phyloP scores from a whole-genome alignment of 2,329 filamentous ascomycete genomes.

The Colletotrichum eleusines region DNA sequence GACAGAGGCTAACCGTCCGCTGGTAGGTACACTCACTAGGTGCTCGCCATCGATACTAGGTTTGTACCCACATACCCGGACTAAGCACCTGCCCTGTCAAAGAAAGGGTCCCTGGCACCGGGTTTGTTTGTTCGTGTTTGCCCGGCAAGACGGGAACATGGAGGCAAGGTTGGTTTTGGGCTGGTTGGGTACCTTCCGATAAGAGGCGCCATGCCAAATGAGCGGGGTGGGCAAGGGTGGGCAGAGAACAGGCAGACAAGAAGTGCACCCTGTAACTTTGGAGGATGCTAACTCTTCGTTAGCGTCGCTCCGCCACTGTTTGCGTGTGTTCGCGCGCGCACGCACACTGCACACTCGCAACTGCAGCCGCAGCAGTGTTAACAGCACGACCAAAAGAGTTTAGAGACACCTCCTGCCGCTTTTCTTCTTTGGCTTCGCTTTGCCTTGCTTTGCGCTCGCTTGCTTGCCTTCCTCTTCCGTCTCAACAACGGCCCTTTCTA shows the following conservation, averaged over 20 bases:
- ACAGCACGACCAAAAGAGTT: not conserved
- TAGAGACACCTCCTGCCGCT: slow-evolving; percentile 1
- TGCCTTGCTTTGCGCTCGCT: not conserved
- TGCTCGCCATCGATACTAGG: slow-evolving; percentile 16
- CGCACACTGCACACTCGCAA: slow-evolving; percentile 13
- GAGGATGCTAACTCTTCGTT: slow-evolving; percentile 25
- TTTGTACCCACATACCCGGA: not conserved
- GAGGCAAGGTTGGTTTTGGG: slow-evolving; percentile 21
- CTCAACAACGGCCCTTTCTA: slow-evolving; percentile 33
- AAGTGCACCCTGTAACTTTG: slow-evolving; percentile 12
- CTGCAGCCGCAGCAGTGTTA: slow-evolving; percentile 1
- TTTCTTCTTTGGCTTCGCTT: not conserved
- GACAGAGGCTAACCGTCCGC: not conserved
- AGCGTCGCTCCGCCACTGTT: slow-evolving; percentile 35
- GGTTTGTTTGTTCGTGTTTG: slow-evolving; percentile 10
- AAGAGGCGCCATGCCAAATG: slow-evolving; percentile 27
- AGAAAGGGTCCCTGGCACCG: slow-evolving; percentile 32
- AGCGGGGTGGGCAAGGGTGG: slow-evolving; percentile 21
- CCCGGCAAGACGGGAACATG: slow-evolving; percentile 25
- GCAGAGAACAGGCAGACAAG: slow-evolving; percentile 33
- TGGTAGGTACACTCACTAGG: no score
- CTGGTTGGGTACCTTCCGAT: slow-evolving; percentile 24
- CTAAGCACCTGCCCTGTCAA: slow-evolving; percentile 3
- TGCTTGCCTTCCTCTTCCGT: slow-evolving; percentile 27
- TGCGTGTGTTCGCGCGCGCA: slow-evolving; percentile 23